Conservation (phyloP, 768 basidiomycete species). For the Hydnomerulius pinastri region DNA sequence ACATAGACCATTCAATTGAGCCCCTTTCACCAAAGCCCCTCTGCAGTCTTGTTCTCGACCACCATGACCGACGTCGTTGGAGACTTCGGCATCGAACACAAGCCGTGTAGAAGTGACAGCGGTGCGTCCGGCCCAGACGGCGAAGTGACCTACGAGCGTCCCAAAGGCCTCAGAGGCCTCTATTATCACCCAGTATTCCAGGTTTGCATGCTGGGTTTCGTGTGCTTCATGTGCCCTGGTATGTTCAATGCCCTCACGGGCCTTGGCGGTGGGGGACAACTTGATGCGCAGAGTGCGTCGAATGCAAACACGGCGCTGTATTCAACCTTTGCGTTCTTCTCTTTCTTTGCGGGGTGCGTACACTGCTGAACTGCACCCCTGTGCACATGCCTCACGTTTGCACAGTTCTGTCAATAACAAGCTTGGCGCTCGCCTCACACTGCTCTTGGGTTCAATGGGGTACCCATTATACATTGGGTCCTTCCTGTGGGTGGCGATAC, state of each 20-base stretch:
- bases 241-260: conserved; percentile 82
- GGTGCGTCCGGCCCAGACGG: conserved; percentile 20
- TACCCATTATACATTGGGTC: conserved; percentile 53
- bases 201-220: conserved; percentile 62
- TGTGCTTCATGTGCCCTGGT: conserved; percentile 61
- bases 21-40: too few species aligned
- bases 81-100: too few species aligned
- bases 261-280: conserved; percentile 77
- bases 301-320: conserved; percentile 73
- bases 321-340: conserved; percentile 58
- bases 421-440: conserved; percentile 51
- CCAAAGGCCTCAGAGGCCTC: conserved; percentile 51
- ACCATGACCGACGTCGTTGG: too few species aligned
- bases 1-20: too few species aligned
- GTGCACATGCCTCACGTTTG: too few species aligned
- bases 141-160: conserved; percentile 43
- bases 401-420: conserved; percentile 75
- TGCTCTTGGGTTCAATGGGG: conserved; percentile 53
- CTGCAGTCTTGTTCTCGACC: too few species aligned
- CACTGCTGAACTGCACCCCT: too few species aligned
- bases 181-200: conserved; percentile 52
- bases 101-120: too few species aligned
- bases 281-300: conserved; percentile 61
- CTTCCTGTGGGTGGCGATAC: conserved; percentile 45
- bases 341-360: conserved; percentile 68